A percentile compares a stretch with the other conserved stretches of the same genome.
Evolutionary conservation across 164 flowering plant genomes (phyloP).

Genomic region (Aristolochia fimbriata): DNA sequence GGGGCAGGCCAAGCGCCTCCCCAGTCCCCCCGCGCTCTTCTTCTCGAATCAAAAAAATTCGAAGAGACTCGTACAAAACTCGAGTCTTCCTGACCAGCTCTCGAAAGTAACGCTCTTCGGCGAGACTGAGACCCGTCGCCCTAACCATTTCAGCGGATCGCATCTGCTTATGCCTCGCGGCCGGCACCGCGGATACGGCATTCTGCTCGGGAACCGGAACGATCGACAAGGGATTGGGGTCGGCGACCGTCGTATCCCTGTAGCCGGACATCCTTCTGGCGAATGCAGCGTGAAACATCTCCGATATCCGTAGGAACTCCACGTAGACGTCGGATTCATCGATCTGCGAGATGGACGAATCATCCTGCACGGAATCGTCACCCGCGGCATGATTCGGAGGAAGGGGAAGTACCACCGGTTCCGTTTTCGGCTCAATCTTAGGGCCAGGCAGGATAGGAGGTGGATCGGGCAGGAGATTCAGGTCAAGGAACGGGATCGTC

Average conservation of each 20-base stretch:
- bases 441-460: constrained; percentile 17
- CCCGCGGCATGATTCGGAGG: too few species aligned
- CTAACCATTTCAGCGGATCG: constrained; percentile 69
- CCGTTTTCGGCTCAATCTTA: constrained; percentile 44
- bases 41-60: constrained; percentile 30
- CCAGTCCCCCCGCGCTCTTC: constrained; percentile 22
- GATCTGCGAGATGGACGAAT: not conserved
- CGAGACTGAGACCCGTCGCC: constrained; percentile 31
- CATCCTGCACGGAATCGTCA: too few species aligned
- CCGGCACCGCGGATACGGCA: not conserved
- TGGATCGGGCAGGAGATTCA: constrained; percentile 21
- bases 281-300: constrained; percentile 52
- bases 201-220: constrained; percentile 19
- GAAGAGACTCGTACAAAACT: constrained; percentile 51
- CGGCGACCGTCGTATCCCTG: constrained; percentile 13
- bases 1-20: not conserved
- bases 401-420: not conserved
- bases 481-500: constrained; percentile 27
- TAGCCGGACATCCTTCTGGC: constrained; percentile 16
- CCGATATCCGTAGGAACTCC: constrained; percentile 47
- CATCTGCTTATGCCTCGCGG: constrained; percentile 7
- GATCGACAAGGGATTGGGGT: constrained; percentile 33
- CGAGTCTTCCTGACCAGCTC: constrained; percentile 49
- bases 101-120: constrained; percentile 44
- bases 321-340: constrained; percentile 31